Conservation (phyloP, 768 basidiomycete genomes). For the Lactarius evosmus region DNA sequence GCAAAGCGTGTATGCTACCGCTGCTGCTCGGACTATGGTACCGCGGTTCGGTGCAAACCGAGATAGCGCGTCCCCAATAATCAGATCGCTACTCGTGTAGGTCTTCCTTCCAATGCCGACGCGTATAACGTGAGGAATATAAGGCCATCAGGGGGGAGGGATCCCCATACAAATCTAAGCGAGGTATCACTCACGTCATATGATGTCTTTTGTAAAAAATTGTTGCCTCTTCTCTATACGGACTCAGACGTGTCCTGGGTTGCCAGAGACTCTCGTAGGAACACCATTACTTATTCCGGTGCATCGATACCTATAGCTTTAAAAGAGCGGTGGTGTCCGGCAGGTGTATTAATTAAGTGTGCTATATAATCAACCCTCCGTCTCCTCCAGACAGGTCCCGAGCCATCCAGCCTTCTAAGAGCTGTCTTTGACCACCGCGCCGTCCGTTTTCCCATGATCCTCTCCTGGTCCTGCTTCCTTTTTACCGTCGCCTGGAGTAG, state of each 20-base stretch:
- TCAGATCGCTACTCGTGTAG: not conserved
- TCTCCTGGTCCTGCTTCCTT: slow-evolving; percentile 1
- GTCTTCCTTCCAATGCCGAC: not conserved
- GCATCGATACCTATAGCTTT: not conserved
- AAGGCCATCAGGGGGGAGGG: too few relatives aligned
- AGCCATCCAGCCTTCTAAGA: slow-evolving; percentile 9
- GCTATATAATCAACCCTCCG: slow-evolving; percentile 1
- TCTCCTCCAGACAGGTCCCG: not conserved
- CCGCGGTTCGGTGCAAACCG: not conserved
- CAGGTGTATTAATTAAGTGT: slow-evolving; percentile 14
- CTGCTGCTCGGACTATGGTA: too few relatives aligned
- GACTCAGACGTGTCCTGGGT: not conserved
- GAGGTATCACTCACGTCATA: too few relatives aligned
- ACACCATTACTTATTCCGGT: not conserved
- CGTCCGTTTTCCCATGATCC: slow-evolving; percentile 6
- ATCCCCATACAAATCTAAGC: too few relatives aligned
- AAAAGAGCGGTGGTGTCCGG: not conserved
- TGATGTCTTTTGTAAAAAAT: not conserved
- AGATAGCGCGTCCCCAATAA: not conserved
- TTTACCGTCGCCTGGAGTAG: slow-evolving; percentile 13
- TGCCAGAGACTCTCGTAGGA: not conserved
- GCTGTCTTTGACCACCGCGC: not conserved
- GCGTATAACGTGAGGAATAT: not conserved
- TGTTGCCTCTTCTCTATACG: not conserved
- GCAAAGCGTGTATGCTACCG: too few relatives aligned